Percentiles rank a stretch among this genome's conserved stretches.
These are phyloP conservation scores for Conidiobolus incongruus DNA, from an alignment of 371 early-diverging fungal species.

Conservation along the genomic window DNA sequence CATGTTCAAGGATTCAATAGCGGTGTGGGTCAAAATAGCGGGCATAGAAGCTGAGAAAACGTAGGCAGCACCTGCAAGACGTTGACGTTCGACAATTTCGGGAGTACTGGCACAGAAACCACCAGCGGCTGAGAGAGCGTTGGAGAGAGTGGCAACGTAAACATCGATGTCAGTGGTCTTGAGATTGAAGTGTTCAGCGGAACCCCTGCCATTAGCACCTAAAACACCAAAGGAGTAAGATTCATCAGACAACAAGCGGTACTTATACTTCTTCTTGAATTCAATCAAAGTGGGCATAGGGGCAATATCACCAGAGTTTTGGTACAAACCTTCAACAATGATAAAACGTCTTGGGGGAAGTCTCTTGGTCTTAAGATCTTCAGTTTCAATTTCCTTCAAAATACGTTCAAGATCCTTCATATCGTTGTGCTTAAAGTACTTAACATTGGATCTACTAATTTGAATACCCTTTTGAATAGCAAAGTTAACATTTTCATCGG, in stretches of 20 bases:
- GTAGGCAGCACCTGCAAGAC: slow-evolving; percentile 84
- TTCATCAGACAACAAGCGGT: slow-evolving; percentile 94
- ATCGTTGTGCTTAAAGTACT: slow-evolving; percentile 90
- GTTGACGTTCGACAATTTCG: slow-evolving; percentile 85
- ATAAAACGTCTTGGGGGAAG: slow-evolving; percentile 80
- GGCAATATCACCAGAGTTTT: slow-evolving; percentile 80
- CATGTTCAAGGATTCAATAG: slow-evolving; percentile 55
- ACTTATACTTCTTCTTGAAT: slow-evolving; percentile 90
- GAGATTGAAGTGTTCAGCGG: slow-evolving; percentile 64
- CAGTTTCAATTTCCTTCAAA: slow-evolving; percentile 44
- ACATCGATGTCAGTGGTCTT: slow-evolving; percentile 76
- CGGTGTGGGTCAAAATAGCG: slow-evolving; percentile 79
- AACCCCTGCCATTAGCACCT: slow-evolving; percentile 74
- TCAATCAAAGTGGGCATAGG: slow-evolving; percentile 67
- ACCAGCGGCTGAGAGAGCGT: slow-evolving; percentile 71
- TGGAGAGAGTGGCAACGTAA: slow-evolving; percentile 76
- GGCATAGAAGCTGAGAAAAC: slow-evolving; percentile 98
- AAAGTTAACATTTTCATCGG: slow-evolving; percentile 77
- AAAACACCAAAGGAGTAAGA: slow-evolving; percentile 82
- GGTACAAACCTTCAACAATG: slow-evolving; percentile 91
- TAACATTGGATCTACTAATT: slow-evolving; percentile 70
- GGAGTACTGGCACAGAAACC: slow-evolving; percentile 87
- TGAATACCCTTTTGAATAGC: slow-evolving; percentile 78
- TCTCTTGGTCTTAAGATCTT: slow-evolving; percentile 34
- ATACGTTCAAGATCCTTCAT: slow-evolving; percentile 84